A percentile compares a stretch with the other conserved stretches of the same genome.
Evolutionary conservation across 2,329 filamentous ascomycete genomes (phyloP).

Genomic region (Xylaria arbuscula): DNA sequence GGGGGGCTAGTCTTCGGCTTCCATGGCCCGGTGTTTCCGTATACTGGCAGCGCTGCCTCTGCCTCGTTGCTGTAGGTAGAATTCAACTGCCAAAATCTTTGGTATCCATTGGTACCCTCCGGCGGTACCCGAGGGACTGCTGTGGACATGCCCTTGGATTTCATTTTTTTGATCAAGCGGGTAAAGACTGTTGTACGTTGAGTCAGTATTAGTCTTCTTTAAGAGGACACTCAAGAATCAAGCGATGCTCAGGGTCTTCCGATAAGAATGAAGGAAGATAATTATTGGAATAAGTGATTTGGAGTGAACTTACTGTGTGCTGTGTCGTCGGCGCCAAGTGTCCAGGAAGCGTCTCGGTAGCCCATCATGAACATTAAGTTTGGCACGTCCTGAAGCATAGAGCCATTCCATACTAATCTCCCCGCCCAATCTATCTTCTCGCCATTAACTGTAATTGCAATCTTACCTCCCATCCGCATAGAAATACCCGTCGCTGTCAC

Average conservation of each 20-base stretch:
- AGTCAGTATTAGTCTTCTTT: neutral
- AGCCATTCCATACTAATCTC: conserved; percentile 67
- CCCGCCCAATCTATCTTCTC: conserved; percentile 55
- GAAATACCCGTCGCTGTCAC: conserved; percentile 73
- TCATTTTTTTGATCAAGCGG: conserved; percentile 63
- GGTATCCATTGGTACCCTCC: conserved; percentile 29
- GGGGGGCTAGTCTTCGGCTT: conserved; percentile 34
- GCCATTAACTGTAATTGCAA: conserved; percentile 64
- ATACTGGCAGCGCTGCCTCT: conserved; percentile 22
- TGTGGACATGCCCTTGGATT: conserved; percentile 53
- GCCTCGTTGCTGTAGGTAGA: conserved; percentile 32
- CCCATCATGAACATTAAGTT: conserved; percentile 69
- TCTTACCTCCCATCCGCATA: conserved; percentile 65
- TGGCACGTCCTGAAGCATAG: conserved; percentile 72
- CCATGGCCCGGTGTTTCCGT: conserved; percentile 36
- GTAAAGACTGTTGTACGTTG: conserved; percentile 52
- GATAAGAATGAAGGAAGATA: neutral
- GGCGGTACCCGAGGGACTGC: conserved; percentile 58
- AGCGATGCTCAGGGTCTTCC: too few species aligned
- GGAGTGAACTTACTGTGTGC: conserved; percentile 47
- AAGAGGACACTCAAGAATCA: neutral
- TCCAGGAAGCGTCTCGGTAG: conserved; percentile 72
- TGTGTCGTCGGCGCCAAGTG: conserved; percentile 67
- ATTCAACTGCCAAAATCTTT: conserved; percentile 38
- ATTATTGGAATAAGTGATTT: neutral